These are phyloP conservation scores for Suhomyces tanzawaensis DNA, from an alignment of 805 yeast genomes.

Conservation along the genomic window DNA sequence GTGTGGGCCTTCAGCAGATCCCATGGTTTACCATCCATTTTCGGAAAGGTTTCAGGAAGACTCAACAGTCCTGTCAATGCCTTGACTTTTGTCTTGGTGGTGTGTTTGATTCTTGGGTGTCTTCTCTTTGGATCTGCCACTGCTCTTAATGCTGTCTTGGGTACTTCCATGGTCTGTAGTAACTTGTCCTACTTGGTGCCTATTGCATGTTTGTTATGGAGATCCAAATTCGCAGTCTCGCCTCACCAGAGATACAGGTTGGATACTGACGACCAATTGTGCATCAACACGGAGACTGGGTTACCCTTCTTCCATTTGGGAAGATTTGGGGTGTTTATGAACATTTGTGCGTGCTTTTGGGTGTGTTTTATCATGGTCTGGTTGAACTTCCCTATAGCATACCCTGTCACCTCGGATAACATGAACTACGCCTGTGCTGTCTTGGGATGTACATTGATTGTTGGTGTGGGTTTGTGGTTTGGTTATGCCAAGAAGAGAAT, in stretches of 20 bases:
- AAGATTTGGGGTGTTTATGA: slow-evolving; percentile 30
- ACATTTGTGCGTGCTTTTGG: slow-evolving; percentile 33
- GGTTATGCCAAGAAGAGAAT: slow-evolving; percentile 11
- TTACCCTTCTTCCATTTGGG: slow-evolving; percentile 34
- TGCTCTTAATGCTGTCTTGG: slow-evolving; percentile 38
- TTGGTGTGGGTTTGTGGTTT: slow-evolving; percentile 20
- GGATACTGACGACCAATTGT: neutral
- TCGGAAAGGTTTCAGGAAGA: slow-evolving; percentile 20
- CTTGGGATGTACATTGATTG: slow-evolving; percentile 17
- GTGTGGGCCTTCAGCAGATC: slow-evolving; percentile 44
- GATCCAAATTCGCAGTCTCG: slow-evolving; percentile 38
- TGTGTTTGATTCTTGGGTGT: slow-evolving; percentile 36
- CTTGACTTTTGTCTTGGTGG: slow-evolving; percentile 31
- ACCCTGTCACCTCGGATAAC: slow-evolving; percentile 26
- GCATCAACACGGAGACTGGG: neutral
- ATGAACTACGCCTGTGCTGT: slow-evolving; percentile 30
- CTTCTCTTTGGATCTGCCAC: slow-evolving; percentile 35
- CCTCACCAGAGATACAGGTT: slow-evolving; percentile 11
- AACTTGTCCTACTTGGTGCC: slow-evolving; percentile 39
- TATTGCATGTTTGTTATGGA: slow-evolving; percentile 29
- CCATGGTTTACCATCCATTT: slow-evolving; percentile 36
- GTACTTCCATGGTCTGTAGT: slow-evolving; percentile 38
- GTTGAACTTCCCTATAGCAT: slow-evolving; percentile 35
- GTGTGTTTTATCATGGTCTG: slow-evolving; percentile 36
- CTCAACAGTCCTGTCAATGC: slow-evolving; percentile 37